phyloP scores from a whole-genome alignment of 2,329 filamentous ascomycete species.

The Colletotrichum sublineola region DNA sequence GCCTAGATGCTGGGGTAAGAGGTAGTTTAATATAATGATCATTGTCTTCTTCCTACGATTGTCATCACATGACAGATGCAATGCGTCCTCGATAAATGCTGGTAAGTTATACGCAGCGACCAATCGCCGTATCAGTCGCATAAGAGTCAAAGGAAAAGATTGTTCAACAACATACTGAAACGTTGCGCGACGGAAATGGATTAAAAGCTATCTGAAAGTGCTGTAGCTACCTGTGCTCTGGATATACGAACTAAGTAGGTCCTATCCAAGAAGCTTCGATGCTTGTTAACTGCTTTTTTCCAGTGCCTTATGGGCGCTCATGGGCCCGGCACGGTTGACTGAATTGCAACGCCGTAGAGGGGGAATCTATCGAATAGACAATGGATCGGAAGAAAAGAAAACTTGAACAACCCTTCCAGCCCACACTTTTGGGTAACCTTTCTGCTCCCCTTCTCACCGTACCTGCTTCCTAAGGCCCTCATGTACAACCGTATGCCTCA shows the following conservation, averaged over 20 bases:
- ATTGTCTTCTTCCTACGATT: neutral
- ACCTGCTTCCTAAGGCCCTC: slow-evolving; percentile 39
- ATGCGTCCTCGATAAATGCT: too few species aligned
- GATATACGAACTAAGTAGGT: slow-evolving; percentile 32
- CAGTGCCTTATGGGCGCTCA: slow-evolving; percentile 10
- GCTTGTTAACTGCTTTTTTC: slow-evolving; percentile 39
- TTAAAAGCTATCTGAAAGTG: slow-evolving; percentile 37
- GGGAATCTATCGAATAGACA: slow-evolving; percentile 41
- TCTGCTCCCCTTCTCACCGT: slow-evolving; percentile 38
- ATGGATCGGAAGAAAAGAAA: slow-evolving; percentile 26
- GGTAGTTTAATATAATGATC: neutral
- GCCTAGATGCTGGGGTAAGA: slow-evolving; percentile 2
- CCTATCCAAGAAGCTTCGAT: slow-evolving; percentile 32
- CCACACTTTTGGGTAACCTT: slow-evolving; percentile 35
- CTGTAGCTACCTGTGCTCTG: slow-evolving; percentile 35
- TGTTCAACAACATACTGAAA: neutral
- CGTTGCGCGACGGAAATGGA: slow-evolving; percentile 27
- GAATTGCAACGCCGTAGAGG: slow-evolving; percentile 33
- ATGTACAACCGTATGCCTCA: slow-evolving; percentile 42
- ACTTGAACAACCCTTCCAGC: slow-evolving; percentile 26
- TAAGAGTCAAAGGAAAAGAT: neutral
- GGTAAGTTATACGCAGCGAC: neutral
- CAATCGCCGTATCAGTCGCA: neutral
- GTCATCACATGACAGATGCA: neutral
- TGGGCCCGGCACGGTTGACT: slow-evolving; percentile 20